A percentile compares a stretch with the other conserved stretches of the same genome.
These are phyloP conservation scores for Linnemannia hyalina DNA, from an alignment of 192 early-diverging fungal species.

Conservation along the genomic window DNA sequence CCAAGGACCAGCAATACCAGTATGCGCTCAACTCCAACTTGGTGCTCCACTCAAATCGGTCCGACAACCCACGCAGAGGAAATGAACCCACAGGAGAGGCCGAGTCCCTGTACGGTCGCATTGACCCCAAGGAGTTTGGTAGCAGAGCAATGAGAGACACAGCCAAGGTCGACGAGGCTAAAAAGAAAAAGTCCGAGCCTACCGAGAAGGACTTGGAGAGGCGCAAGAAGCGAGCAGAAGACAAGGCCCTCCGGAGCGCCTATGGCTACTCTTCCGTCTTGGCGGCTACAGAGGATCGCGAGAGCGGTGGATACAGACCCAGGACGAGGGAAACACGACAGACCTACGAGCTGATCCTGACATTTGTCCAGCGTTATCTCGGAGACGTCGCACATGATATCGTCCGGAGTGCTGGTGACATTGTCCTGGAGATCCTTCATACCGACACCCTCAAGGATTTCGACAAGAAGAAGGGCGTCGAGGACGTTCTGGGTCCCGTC, in stretches of 20 bases:
- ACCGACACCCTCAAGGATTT: conserved; percentile 87
- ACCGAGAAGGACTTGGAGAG: conserved; percentile 65
- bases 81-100: conserved; percentile 97
- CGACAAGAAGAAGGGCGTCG: conserved; percentile 90
- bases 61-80: conserved; percentile 82
- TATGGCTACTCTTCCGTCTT: conserved; percentile 84
- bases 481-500: conserved; percentile 79
- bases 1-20: conserved; percentile 79
- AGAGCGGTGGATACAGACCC: conserved; percentile 88
- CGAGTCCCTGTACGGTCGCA: conserved; percentile 89
- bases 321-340: conserved; percentile 90
- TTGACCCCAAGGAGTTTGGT: conserved; percentile 90
- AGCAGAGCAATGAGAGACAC: conserved; percentile 77
- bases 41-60: conserved; percentile 92
- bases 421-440: conserved; percentile 86
- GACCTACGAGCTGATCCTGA: conserved; percentile 91
- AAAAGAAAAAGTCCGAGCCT: conserved; percentile 71
- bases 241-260: conserved; percentile 71
- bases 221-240: conserved; percentile 70
- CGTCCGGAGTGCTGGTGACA: conserved; percentile 90
- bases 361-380: conserved; percentile 84
- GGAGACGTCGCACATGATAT: conserved; percentile 94
- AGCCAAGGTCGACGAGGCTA: conserved; percentile 72
- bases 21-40: conserved; percentile 96
- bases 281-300: conserved; percentile 89